Conservation (phyloP, 352 stramenopile species). For the Halophytophthora polymorphica region DNA sequence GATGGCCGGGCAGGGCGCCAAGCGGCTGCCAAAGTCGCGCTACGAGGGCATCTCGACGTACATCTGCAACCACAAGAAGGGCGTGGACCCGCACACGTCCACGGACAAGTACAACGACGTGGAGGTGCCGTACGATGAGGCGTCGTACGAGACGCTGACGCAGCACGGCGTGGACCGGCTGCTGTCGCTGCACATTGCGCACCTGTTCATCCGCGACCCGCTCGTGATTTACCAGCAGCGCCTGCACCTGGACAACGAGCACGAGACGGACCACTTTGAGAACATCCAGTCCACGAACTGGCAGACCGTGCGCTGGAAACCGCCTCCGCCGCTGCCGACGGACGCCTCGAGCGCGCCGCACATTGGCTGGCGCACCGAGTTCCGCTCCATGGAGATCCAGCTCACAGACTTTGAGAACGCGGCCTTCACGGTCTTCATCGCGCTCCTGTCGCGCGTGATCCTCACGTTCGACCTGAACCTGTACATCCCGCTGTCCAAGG, state of each 20-base stretch:
- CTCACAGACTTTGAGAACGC: slow-evolving; percentile 99
- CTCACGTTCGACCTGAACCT: slow-evolving; percentile 99
- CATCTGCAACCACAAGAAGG: slow-evolving; percentile 89
- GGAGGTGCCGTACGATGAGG: slow-evolving; percentile 93
- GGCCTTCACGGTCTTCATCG: slow-evolving; percentile 98
- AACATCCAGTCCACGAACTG: slow-evolving; percentile 99
- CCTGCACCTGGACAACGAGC: slow-evolving; percentile 78
- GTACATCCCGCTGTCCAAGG: slow-evolving; percentile 98
- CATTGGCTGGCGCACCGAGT: slow-evolving; percentile 89
- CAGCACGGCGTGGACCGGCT: slow-evolving; percentile 92
- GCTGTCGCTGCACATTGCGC: slow-evolving; percentile 96
- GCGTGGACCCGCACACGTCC: slow-evolving; percentile 65
- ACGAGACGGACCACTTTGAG: slow-evolving; percentile 96
- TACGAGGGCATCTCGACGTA: slow-evolving; percentile 90
- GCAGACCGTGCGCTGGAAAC: slow-evolving; percentile 99
- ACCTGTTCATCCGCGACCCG: slow-evolving; percentile 98
- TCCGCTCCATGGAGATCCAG: slow-evolving; percentile 99
- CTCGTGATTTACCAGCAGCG: slow-evolving; percentile 94
- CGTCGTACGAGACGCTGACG: slow-evolving; percentile 89
- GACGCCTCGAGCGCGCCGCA: slow-evolving; percentile 33
- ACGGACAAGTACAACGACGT: slow-evolving; percentile 94
- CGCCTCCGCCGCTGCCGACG: slow-evolving; percentile 83
- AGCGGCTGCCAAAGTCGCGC: slow-evolving; percentile 95
- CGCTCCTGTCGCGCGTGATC: slow-evolving; percentile 97
- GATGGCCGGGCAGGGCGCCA: slow-evolving; percentile 91